Base-by-base conservation (phyloP, 169 alveolate species). In the Plasmodium chabaudi region DNA sequence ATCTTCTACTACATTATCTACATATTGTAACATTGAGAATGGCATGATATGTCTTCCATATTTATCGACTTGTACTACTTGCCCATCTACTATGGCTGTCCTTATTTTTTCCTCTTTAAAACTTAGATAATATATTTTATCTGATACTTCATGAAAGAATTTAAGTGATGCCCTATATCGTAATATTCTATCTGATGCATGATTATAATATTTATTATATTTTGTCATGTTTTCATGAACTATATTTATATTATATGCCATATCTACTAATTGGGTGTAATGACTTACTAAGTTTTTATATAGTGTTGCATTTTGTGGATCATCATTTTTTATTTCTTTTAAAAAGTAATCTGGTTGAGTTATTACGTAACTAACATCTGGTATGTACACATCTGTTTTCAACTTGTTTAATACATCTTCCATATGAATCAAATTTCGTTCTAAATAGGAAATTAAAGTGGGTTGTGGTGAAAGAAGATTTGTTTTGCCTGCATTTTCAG, bases 371-470 rank as follows among this genome's bases (percentile, higher is more conserved):
- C 73, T 77, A 15, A 77, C 4, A 46, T 77, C 73, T 13, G 57
- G 68, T 5, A 77, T 34, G 15, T 19, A 34, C 21, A 9, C 19
- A n/a, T 44, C 27, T 2, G 25, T 53, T 13, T 44, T 49, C 1
- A 77, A 9, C 17, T 39, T 42, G 1, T 64, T 13, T 12, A 64
- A 46, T 21, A 64, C 46, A 51, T 63, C 34, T 17, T 39, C 21
- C 19, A 77, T 25, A 77, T 77, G 88, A 4, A 68, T 44, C 0
- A 63, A 27, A 44, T 77, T 77, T 56, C 77, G 21, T 68, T 77
- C 72, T 34, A 77, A 23, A 57, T 77, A 77, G 7, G 4, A 9
- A 34, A 5, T 27, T 12, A 5, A 25, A 57, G 9, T 64, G 0
- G 42, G 5, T 34, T 2, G 42, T 34, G 42, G 4, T 34, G 7